Base-by-base conservation (phyloP, 2,329 filamentous ascomycete genomes). In the Cadophora malorum region DNA sequence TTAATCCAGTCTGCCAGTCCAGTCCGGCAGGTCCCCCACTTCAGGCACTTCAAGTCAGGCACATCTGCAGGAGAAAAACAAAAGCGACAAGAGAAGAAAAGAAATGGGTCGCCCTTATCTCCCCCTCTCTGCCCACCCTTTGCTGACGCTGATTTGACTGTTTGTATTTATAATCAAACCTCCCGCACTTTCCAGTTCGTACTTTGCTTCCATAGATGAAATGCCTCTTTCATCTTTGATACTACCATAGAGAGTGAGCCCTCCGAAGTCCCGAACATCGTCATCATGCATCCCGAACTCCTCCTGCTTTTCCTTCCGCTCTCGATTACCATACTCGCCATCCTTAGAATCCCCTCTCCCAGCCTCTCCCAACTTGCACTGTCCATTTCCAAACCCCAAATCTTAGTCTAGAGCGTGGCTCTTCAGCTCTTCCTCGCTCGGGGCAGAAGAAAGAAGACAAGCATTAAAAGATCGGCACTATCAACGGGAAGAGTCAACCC, bases 391-490 rank as follows among this genome's bases (percentile, higher is more conserved):
- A 28, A 28, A 28, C 28, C 28, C 28, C 49, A 12, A 25, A 52
- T 38, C 8, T 14, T 12, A 28, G 35, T 53, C 50, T 28, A 53
- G 50, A 53, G 21, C 50, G 23, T 28, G 23, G 12, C 23, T 28
- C 16, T 28, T 28, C 28, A 28, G 28, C 28, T 12, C 49, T 38
- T 38, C 35, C 35, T 38, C 35, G 9, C 41, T 45, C 41, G 16
- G 12, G 12, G 14, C 10, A 45, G 6, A 19, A 19, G 10, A 19
- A 45, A 45, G 4, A 45, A 45, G 41, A 55, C 52, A 55, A 55
- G 52, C 55, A 59, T 59, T 59, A 5, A 33, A 25, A 41, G 55
- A 59, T 59, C 33, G 55, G 33, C 55, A 41, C 33, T 59, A 41
- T 59, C 35, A 41, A 35, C 52, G 52, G 52, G 31, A 21, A 16